These are phyloP conservation scores for Lyophyllum atratum DNA, from an alignment of 768 basidiomycete species.

Conservation along the genomic window DNA sequence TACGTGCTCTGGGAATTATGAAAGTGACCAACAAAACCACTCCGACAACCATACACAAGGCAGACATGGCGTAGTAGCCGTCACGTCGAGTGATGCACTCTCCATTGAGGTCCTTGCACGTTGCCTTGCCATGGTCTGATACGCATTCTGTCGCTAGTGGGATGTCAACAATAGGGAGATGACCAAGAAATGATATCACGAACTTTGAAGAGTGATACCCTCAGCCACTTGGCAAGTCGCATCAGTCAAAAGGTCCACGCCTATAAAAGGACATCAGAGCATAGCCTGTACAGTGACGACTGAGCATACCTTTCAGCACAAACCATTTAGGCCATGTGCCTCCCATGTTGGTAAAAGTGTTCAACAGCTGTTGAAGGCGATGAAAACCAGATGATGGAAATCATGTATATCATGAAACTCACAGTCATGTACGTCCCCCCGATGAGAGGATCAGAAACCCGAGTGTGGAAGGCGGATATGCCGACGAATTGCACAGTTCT, in stretches of 20 bases:
- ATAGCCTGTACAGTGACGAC: neutral
- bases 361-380: slow-evolving; percentile 63
- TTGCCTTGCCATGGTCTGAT: slow-evolving; percentile 84
- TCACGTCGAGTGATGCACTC: slow-evolving; percentile 83
- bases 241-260: slow-evolving; percentile 85
- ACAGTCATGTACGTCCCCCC: slow-evolving; percentile 99
- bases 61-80: slow-evolving; percentile 88
- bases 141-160: slow-evolving; percentile 81
- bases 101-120: slow-evolving; percentile 76
- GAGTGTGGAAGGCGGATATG: slow-evolving; percentile 98
- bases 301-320: slow-evolving; percentile 75
- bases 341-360: slow-evolving; percentile 95
- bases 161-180: slow-evolving; percentile 8
- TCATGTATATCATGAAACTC: slow-evolving; percentile 25
- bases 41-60: slow-evolving; percentile 79
- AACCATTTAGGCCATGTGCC: slow-evolving; percentile 99
- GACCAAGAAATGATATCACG: slow-evolving; percentile 1
- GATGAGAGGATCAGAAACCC: slow-evolving; percentile 93
- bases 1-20: slow-evolving; percentile 82
- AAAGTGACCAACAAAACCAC: slow-evolving; percentile 69
- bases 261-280: slow-evolving; percentile 35
- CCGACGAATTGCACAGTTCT: slow-evolving; percentile 99
- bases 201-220: slow-evolving; percentile 59
- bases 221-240: slow-evolving; percentile 81
- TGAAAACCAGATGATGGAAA: neutral